Evolutionary conservation across 805 yeast genomes (phyloP).

Genomic region (Candida incommunis): DNA sequence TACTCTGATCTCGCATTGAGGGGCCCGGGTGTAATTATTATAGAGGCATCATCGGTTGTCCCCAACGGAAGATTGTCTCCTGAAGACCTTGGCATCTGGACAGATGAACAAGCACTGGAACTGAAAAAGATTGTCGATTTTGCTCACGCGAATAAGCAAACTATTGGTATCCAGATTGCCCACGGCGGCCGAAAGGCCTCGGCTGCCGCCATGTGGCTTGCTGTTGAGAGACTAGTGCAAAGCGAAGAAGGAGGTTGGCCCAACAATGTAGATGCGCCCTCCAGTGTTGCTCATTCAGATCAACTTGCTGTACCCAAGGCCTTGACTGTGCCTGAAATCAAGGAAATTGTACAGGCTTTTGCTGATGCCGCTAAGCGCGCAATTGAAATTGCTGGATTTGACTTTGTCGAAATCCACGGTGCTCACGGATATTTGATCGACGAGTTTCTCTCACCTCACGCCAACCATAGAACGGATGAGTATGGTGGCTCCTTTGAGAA

Average conservation of each 20-base stretch:
- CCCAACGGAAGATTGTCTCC: slow-evolving; percentile 30
- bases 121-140: slow-evolving; percentile 28
- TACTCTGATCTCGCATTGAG: slow-evolving; percentile 20
- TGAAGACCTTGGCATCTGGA: slow-evolving; percentile 37
- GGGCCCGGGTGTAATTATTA: slow-evolving; percentile 35
- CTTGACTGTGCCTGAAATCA: slow-evolving; percentile 30
- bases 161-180: slow-evolving; percentile 38
- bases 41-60: slow-evolving; percentile 32
- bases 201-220: slow-evolving; percentile 19
- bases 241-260: slow-evolving; percentile 28
- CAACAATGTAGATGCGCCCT: neutral
- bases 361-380: slow-evolving; percentile 40
- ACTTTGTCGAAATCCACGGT: slow-evolving; percentile 50
- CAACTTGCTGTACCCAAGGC: slow-evolving; percentile 15
- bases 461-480: slow-evolving; percentile 42
- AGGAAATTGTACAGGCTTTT: slow-evolving; percentile 29
- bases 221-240: slow-evolving; percentile 12
- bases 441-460: slow-evolving; percentile 30
- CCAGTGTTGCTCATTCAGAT: neutral
- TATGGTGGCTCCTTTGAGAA: slow-evolving; percentile 54
- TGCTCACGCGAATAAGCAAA: slow-evolving; percentile 27
- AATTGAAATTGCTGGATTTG: slow-evolving; percentile 34
- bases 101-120: slow-evolving; percentile 32
- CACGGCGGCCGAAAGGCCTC: slow-evolving; percentile 42
- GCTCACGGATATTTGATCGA: slow-evolving; percentile 48